Base-by-base conservation (phyloP, 108 stramenopile genomes). In the Cyclotella choctawhatcheeana region DNA sequence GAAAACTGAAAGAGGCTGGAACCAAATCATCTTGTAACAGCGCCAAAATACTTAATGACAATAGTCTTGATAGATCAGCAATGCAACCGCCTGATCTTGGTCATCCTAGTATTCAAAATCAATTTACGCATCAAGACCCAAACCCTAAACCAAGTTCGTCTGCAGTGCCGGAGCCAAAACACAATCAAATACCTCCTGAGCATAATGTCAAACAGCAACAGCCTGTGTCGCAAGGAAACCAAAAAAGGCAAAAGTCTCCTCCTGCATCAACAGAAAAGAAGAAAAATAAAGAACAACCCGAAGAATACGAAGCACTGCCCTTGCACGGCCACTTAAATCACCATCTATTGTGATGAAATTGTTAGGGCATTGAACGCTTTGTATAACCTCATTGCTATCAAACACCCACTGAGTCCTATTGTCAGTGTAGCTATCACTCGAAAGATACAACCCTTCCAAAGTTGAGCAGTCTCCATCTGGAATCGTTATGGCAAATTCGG, bases 261-360 rank as follows among this genome's bases (percentile, higher is more conserved):
- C 53, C 43, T 47, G 5, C 25, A 40, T 47, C 63, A 64, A 35
- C 1, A 68, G 55, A 32, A 47, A 66, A 58, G 32, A 31, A 40
- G 32, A 52, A 64, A 64, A 35, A 58, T 37, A 37, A 53, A 48
- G 37, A 52, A 25, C 75, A 67, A 12, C 77, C 74, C 31, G 70
- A 64, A 58, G 69, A 73, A 32, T 70, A 62, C 47, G 75, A 79
- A 70, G 62, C 56, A 13, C 37, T 40, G 37, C 37, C 12, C 37
- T 40, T 12, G 12, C 12, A 6, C 37, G 6, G 8, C 37, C 37
- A 10, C 37, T 12, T 12, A 40, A 40, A 12, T 6, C 37, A 40
- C 37, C 37, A 40, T 12, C 12, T 6, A 40, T 40, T 40, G 37
- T 40, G 37, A 40, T 40, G 37, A 40, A 40, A 10, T 40, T 40